Conservation (phyloP, 192 early-diverging fungal genomes). For the Backusella circina region DNA sequence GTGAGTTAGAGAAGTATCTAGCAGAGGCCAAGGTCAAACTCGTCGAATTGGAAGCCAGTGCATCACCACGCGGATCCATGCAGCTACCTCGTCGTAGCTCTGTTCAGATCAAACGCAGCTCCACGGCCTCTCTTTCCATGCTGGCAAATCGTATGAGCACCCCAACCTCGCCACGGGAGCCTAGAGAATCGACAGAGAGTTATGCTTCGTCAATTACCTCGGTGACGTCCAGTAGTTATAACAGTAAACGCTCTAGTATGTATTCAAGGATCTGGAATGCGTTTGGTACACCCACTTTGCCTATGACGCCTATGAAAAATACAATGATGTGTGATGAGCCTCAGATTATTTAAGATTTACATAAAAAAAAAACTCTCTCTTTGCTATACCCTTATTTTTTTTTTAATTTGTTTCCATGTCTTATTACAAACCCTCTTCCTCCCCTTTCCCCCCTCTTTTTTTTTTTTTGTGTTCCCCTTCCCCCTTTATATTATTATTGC, state of each 20-base stretch:
- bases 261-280: slow-evolving; percentile 29
- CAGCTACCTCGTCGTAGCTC: slow-evolving; percentile 13
- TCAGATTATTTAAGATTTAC: slow-evolving; percentile 8
- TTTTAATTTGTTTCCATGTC: background rate
- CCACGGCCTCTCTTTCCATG: slow-evolving; percentile 15
- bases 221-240: slow-evolving; percentile 9
- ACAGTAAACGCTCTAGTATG: slow-evolving; percentile 33
- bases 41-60: slow-evolving; percentile 21
- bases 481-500: background rate
- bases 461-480: too few species aligned
- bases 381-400: background rate
- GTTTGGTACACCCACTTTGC: slow-evolving; percentile 13
- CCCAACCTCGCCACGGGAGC: background rate
- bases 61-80: slow-evolving; percentile 17
- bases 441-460: background rate
- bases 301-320: slow-evolving; percentile 2
- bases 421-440: background rate
- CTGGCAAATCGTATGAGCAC: slow-evolving; percentile 6
- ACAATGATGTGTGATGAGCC: slow-evolving; percentile 7
- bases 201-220: slow-evolving; percentile 24
- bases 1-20: slow-evolving; percentile 33
- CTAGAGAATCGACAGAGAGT: slow-evolving; percentile 14
- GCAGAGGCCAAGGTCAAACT: slow-evolving; percentile 37
- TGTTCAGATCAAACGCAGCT: background rate
- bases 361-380: background rate